Base-by-base conservation (phyloP, 768 basidiomycete species). In the Phlegmacium glaucopus region DNA sequence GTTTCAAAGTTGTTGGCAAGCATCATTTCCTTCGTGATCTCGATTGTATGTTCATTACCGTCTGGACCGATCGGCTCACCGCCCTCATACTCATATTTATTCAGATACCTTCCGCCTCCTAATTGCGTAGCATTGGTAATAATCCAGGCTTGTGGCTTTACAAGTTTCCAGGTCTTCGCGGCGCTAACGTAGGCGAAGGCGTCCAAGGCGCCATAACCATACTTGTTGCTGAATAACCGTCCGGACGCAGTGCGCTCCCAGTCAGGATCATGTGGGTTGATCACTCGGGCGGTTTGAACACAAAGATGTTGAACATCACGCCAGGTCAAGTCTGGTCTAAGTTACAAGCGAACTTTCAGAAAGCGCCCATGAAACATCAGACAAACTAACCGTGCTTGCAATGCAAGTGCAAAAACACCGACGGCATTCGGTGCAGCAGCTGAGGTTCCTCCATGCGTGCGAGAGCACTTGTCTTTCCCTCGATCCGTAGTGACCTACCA, bases 401-500 rank as follows among this genome's bases (percentile, higher is more conserved):
- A 70, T 4, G 92, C 91, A 9, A 99, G 80, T 22, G 94, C 87
- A 62, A 95, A 84, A 17, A 96, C 88, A 30, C 93, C 96, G 8
- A 85, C 94, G 9, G 91, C 95, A 53, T 98, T 90, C 6, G 95
- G 95, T 4, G 95, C 95, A 12, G 95, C 95, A 17, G 95, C 95
- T 5, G 94, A 97, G 1, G 95, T 99, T 9, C 95, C 95, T 35
- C 96, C 96, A 60, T 99, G 95, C 0, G 65, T 75, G 41, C 71
- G 72, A 0, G 93, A 77, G 62, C 95, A 99, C 51, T 80, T 73
- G 49, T 87, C 79, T 61, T 85, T 76, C 16, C 93, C 92, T 39
- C 85, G 82, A 59, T 98, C 96, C 6, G 94, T 96, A 4, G 95
- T 99, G 29, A 90, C 83, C 94, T 96, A 60, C 13, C 15, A 40